Conservation (phyloP, 2,329 filamentous ascomycete species). For the Epichloe scottii region DNA sequence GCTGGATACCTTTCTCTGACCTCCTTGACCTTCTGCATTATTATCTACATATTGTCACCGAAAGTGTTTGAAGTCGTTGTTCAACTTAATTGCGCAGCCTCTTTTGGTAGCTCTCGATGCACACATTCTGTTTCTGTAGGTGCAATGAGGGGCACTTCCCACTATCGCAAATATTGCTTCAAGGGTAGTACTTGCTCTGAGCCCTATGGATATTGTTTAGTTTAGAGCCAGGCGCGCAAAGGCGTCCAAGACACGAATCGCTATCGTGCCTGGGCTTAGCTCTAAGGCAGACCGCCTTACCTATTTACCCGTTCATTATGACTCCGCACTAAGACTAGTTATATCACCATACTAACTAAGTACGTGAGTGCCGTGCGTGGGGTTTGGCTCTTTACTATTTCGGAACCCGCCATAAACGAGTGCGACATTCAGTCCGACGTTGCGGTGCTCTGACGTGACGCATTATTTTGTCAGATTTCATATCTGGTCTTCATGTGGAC, state of each 20-base stretch:
- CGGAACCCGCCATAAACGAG: not conserved
- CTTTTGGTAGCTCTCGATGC: no score
- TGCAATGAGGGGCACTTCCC: no score
- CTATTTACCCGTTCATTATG: not conserved
- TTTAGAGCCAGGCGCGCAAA: not conserved
- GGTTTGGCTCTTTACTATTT: not conserved
- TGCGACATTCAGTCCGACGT: not conserved
- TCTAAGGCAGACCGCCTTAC: not conserved
- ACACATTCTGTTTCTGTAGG: no score
- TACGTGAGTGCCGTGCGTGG: not conserved
- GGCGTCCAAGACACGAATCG: not conserved
- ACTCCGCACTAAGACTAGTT: no score
- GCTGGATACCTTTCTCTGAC: not conserved
- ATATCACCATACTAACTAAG: no score
- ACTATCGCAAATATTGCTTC: no score
- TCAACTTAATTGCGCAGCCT: no score
- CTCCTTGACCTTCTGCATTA: not conserved
- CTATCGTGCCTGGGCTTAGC: not conserved
- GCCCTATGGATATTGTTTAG: not conserved
- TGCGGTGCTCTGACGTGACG: not conserved
- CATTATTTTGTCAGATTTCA: not conserved
- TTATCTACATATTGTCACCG: not conserved
- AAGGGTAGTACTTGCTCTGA: not conserved
- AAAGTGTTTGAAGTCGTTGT: not conserved
- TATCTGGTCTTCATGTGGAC: not conserved